phyloP scores from a whole-genome alignment of 2,329 filamentous ascomycete species.

The Alternaria gansuensis region DNA sequence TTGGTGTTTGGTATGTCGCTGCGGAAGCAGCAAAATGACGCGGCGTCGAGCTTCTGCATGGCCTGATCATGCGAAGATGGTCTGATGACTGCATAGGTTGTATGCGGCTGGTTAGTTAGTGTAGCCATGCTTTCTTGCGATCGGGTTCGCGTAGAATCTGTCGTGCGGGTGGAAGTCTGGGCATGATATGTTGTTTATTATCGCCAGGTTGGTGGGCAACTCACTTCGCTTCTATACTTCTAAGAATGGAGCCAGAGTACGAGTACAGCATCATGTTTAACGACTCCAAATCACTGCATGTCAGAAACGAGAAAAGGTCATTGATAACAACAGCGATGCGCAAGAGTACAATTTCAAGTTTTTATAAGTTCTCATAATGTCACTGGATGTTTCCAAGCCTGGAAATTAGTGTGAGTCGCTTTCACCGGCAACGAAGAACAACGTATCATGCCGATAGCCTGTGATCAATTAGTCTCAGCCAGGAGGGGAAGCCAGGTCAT shows the following conservation, averaged over 20 bases:
- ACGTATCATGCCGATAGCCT: neutral
- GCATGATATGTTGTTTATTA: neutral
- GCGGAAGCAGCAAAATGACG: neutral
- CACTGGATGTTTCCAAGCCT: no score
- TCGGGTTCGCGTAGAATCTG: neutral
- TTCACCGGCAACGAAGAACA: neutral
- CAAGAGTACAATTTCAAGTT: no score
- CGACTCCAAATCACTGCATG: no score
- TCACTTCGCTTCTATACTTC: no score
- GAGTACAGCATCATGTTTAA: no score
- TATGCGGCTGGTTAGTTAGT: neutral
- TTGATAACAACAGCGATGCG: no score
- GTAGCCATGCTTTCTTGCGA: neutral
- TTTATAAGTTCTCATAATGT: no score
- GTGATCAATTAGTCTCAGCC: no score
- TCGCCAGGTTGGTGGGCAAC: no score
- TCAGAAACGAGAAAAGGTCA: no score
- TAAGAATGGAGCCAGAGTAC: no score
- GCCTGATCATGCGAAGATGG: neutral
- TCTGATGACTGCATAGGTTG: slow-evolving; percentile 2
- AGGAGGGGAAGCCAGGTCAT: neutral
- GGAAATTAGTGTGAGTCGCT: no score
- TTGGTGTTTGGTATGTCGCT: neutral
- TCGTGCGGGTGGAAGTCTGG: neutral
- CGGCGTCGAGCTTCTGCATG: neutral